Percentiles rank a stretch among this genome's conserved stretches.
Conservation (phyloP, 2,329 filamentous ascomycete species). For the Cercospora zeina region DNA sequence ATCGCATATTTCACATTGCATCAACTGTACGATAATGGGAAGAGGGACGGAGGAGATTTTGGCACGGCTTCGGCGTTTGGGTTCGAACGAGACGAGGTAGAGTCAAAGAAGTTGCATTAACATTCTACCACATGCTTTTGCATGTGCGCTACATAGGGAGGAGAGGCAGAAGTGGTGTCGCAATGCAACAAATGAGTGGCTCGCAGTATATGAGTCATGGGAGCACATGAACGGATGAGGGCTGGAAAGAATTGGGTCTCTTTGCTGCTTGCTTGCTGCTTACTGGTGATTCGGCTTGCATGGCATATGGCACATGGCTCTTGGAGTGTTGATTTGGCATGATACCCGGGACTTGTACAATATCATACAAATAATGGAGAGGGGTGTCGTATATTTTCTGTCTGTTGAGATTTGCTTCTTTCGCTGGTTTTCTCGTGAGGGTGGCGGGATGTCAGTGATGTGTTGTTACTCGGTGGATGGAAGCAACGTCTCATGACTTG, state of each 20-base stretch:
- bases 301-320: constrained; percentile 3
- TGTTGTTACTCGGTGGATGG: too few relatives aligned
- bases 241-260: not conserved
- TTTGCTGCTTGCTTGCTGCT: not conserved
- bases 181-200: constrained; percentile 4
- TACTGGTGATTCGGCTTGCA: not conserved
- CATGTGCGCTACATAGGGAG: not conserved
- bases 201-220: constrained; percentile 8
- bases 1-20: not conserved
- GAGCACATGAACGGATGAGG: constrained; percentile 1
- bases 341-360: constrained; percentile 7
- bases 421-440: not conserved
- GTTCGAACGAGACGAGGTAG: not conserved
- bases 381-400: not conserved
- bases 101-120: not conserved
- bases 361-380: constrained; percentile 6
- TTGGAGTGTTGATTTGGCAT: not conserved
- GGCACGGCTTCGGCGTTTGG: constrained; percentile 1
- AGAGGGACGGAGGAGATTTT: not conserved
- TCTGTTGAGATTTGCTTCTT: not conserved
- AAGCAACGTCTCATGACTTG: too few relatives aligned
- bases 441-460: too few relatives aligned
- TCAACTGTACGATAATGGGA: constrained; percentile 9
- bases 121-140: not conserved
- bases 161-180: not conserved